These are phyloP conservation scores for Thraustotheca clavata DNA, from an alignment of 352 stramenopile genomes.

Conservation along the genomic window DNA sequence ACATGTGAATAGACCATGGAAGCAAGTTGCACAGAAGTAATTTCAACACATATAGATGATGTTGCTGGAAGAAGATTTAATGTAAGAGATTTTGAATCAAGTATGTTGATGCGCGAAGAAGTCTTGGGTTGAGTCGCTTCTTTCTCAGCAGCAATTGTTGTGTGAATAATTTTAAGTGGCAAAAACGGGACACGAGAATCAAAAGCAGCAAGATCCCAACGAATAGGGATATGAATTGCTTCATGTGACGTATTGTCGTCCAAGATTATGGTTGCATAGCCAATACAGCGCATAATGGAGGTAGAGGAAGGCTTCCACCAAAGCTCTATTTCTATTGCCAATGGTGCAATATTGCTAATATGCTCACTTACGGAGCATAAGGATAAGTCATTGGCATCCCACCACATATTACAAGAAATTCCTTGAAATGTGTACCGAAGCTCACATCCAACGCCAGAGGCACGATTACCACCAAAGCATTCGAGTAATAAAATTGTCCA, in stretches of 20 bases:
- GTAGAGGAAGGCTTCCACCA: neutral
- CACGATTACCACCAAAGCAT: neutral
- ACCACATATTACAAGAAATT: constrained; percentile 2
- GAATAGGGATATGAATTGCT: neutral
- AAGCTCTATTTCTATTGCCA: neutral
- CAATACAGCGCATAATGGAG: neutral
- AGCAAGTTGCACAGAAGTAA: neutral
- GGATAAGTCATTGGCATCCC: neutral
- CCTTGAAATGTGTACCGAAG: constrained; percentile 3
- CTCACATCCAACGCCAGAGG: neutral
- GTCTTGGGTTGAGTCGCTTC: neutral
- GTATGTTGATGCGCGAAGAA: too few species aligned
- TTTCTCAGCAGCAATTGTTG: neutral
- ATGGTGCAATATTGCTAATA: neutral
- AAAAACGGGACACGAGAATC: neutral
- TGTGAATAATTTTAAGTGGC: neutral
- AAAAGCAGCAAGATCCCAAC: neutral
- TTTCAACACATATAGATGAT: neutral
- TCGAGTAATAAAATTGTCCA: neutral
- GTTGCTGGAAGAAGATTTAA: constrained; percentile 9
- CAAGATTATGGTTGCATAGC: neutral
- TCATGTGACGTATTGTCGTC: neutral
- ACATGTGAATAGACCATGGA: neutral
- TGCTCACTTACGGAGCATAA: constrained; percentile 12
- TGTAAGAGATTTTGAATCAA: neutral